These are phyloP conservation scores for Aspergillus flavus DNA, from an alignment of 2,329 filamentous ascomycete genomes.

Conservation along the genomic window DNA sequence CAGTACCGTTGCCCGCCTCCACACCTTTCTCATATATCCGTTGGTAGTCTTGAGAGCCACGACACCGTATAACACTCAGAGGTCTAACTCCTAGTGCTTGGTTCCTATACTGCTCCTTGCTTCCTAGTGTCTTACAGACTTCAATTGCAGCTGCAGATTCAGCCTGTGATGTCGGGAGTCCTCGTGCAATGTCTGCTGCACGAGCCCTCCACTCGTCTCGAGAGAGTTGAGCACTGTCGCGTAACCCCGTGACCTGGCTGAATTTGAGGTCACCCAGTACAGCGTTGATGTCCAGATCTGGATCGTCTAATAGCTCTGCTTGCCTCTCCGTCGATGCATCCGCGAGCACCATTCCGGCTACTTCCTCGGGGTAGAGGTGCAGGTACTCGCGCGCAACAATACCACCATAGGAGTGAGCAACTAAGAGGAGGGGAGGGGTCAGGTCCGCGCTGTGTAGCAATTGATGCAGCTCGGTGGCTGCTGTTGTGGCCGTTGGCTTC, in stretches of 20 bases:
- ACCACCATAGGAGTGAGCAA: constrained; percentile 45
- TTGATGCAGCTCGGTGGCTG: constrained; percentile 35
- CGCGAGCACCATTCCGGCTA: constrained; percentile 41
- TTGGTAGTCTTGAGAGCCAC: constrained; percentile 34
- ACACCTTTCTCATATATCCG: constrained; percentile 37
- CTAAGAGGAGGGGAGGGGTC: constrained; percentile 34
- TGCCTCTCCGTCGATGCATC: constrained; percentile 41
- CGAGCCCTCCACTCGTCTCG: constrained; percentile 38
- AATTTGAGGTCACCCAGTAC: constrained; percentile 35
- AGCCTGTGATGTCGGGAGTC: constrained; percentile 20
- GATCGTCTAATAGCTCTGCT: constrained; percentile 32
- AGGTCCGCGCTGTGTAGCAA: constrained; percentile 29
- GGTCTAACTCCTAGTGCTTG: constrained; percentile 32
- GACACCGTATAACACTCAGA: constrained; percentile 41
- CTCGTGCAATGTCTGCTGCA: constrained; percentile 33
- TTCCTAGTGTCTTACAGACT: constrained; percentile 31
- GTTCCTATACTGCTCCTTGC: constrained; percentile 35
- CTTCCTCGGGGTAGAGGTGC: constrained; percentile 30
- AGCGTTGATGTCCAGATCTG: constrained; percentile 33
- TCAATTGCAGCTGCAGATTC: constrained; percentile 26
- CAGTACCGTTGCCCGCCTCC: constrained; percentile 36
- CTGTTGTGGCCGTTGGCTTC: constrained; percentile 23
- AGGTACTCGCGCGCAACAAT: constrained; percentile 44
- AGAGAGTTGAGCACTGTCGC: constrained; percentile 30
- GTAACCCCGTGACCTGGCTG: constrained; percentile 35